Conservation (phyloP, 208 protist species). For the Crithidia expoeki region DNA sequence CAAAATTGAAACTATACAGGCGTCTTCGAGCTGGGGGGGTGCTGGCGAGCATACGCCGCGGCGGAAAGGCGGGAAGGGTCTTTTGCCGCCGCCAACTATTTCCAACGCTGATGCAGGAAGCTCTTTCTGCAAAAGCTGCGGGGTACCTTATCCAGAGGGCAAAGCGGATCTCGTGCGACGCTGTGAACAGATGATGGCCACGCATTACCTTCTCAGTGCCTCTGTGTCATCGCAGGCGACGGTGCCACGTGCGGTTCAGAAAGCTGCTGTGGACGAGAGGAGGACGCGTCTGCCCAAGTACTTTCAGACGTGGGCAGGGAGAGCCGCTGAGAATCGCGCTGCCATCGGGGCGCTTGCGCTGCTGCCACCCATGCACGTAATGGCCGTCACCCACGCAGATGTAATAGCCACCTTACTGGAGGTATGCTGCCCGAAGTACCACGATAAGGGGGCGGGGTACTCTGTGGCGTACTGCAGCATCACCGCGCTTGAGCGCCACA, state of each 20-base stretch:
- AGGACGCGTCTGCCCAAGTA: conserved; percentile 58
- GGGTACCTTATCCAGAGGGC: conserved; percentile 60
- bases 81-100: conserved; percentile 2
- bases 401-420: conserved; percentile 63
- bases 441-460: conserved; percentile 47
- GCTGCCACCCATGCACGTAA: conserved; percentile 70
- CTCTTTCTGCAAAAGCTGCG: conserved; percentile 33
- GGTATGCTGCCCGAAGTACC: conserved; percentile 70
- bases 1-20: conserved; percentile 17
- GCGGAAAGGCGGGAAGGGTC: conserved; percentile 9
- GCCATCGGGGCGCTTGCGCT: conserved; percentile 37
- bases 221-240: conserved; percentile 13
- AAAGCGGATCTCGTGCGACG: conserved; percentile 54
- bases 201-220: conserved; percentile 46
- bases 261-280: conserved; percentile 45
- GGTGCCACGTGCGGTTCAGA: conserved; percentile 47
- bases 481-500: conserved; percentile 62
- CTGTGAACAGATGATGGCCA: conserved; percentile 52
- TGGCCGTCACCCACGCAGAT: conserved; percentile 84
- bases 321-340: conserved; percentile 21
- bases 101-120: background rate
- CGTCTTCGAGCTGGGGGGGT: background rate
- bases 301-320: conserved; percentile 39
- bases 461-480: conserved; percentile 85
- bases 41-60: background rate